phyloP scores from a whole-genome alignment of 192 early-diverging fungal genomes.

The Paraglomus brasilianum region DNA sequence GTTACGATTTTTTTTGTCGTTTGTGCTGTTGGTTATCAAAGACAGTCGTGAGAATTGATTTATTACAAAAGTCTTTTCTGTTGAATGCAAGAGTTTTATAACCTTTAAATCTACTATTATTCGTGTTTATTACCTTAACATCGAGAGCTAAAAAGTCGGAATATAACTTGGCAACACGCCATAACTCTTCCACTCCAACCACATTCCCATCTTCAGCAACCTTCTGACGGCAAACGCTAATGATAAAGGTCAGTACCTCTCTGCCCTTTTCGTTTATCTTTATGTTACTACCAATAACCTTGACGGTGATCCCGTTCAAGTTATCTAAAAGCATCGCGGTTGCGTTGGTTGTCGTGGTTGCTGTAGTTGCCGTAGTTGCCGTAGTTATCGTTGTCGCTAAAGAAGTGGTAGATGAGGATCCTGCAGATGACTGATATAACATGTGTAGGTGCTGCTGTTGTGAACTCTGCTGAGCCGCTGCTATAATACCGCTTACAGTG shows the following conservation, averaged over 20 bases:
- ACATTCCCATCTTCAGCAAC: slow-evolving; percentile 31
- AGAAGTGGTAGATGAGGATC: background rate
- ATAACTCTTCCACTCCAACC: slow-evolving; percentile 49
- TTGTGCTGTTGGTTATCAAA: slow-evolving; percentile 41
- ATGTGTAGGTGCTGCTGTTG: slow-evolving; percentile 3
- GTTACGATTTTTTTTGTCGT: slow-evolving; percentile 42
- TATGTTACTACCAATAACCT: slow-evolving; percentile 54
- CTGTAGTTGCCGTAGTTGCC: slow-evolving; percentile 10
- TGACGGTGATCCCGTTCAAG: slow-evolving; percentile 34
- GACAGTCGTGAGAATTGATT: background rate
- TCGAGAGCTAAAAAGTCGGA: slow-evolving; percentile 83
- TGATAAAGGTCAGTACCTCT: slow-evolving; percentile 64
- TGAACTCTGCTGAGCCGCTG: background rate
- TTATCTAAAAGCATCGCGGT: background rate
- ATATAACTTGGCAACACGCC: slow-evolving; percentile 88
- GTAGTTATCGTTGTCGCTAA: slow-evolving; percentile 3
- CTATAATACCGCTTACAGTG: too few species aligned
- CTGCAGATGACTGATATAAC: background rate
- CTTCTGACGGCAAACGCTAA: slow-evolving; percentile 47
- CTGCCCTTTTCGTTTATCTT: slow-evolving; percentile 78
- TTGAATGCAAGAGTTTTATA: too few species aligned
- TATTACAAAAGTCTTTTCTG: too few species aligned
- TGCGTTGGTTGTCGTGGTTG: background rate
- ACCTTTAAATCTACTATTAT: too few species aligned
- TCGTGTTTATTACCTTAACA: slow-evolving; percentile 56